Evolutionary conservation across 306 rosid genomes (phyloP).

Genomic region (Notholithocarpus densiflorus): DNA sequence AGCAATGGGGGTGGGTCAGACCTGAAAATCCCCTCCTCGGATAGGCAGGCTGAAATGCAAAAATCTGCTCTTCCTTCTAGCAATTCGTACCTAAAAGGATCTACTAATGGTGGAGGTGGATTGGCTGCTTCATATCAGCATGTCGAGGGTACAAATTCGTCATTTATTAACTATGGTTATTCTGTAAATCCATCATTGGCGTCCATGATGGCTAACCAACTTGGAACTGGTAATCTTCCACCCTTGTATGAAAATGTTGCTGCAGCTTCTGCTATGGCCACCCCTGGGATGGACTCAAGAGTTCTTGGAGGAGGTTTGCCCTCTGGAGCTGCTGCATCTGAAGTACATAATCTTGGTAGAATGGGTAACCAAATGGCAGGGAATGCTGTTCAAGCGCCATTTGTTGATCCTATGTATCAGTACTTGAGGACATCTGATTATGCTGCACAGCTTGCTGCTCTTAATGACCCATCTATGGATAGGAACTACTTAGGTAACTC

Average conservation of each 20-base stretch:
- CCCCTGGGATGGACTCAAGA: slow-evolving; percentile 77
- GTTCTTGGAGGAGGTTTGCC: slow-evolving; percentile 61
- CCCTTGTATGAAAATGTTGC: slow-evolving; percentile 71
- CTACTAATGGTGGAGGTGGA: slow-evolving; percentile 60
- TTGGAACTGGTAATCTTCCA: slow-evolving; percentile 70
- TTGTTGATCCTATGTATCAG: slow-evolving; percentile 81
- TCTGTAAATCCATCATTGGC: slow-evolving; percentile 68
- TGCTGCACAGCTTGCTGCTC: slow-evolving; percentile 79
- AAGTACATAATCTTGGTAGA: slow-evolving; percentile 59
- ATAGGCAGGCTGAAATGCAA: slow-evolving; percentile 57
- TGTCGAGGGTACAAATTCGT: slow-evolving; percentile 56
- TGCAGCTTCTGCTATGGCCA: slow-evolving; percentile 66
- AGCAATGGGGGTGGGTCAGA: slow-evolving; percentile 46
- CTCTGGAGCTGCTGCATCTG: slow-evolving; percentile 63
- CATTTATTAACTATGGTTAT: slow-evolving; percentile 68
- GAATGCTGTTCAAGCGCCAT: slow-evolving; percentile 67
- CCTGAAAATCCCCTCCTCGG: slow-evolving; percentile 38
- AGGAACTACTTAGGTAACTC: slow-evolving; percentile 69
- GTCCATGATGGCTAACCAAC: slow-evolving; percentile 81
- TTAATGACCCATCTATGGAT: slow-evolving; percentile 67
- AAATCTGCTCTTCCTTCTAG: slow-evolving; percentile 42
- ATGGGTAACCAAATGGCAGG: slow-evolving; percentile 72
- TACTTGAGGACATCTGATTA: slow-evolving; percentile 84
- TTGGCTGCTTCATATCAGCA: slow-evolving; percentile 60
- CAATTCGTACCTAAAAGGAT: slow-evolving; percentile 61